Evolutionary conservation across 176 grass and related monocot genomes (phyloP), one percentile per base, ranked within the genome.

Genomic region (Triticum monococcum): DNA sequence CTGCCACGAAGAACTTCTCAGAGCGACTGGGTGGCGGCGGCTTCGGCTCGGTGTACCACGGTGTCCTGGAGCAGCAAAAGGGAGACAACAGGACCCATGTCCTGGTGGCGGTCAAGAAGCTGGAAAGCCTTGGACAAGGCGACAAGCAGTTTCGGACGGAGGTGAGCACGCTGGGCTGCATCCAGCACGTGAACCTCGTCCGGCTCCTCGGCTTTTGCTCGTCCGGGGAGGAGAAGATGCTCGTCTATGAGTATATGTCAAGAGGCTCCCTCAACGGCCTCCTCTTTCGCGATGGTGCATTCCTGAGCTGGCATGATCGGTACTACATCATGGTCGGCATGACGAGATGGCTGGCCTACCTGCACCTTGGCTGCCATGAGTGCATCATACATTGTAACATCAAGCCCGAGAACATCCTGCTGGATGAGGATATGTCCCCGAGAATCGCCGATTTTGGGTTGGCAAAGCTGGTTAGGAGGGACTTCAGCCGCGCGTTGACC

Each of bases 231-330:
- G 8, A 86, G 2, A 89, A 72, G 73, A 16, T 88, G 63, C 86
- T 88, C 13, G 86, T 88, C 3, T 83, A 88, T 46, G 86, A 88
- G 79, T 83, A 88, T 80, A 88, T 88, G 86, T 48, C 72, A 8
- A 83, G 68, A 36, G 80, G 86, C 36, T 83, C 86, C 1, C 78
- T 81, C 64, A n/a, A 72, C 84, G 8, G 1, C 45, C 4, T 14
- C 45, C 12, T 48, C 12, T 48, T 48, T 4, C 12, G 12, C 12
- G 45, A 14, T 12, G n/a, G 2, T 5, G 1, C 33, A 1, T 41
- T 17, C 69, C 81, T 10, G 5, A 59, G 52, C 69, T 75, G 81
- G 81, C 25, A 36, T 17, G 36, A 63, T 3, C 54, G 69, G 1
- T 75, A 75, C 56, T 9, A 9, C n/a, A 26, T 83, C n/a, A 83